Base-by-base conservation (phyloP, 441 rosid genomes). In the Populus hybrid region DNA sequence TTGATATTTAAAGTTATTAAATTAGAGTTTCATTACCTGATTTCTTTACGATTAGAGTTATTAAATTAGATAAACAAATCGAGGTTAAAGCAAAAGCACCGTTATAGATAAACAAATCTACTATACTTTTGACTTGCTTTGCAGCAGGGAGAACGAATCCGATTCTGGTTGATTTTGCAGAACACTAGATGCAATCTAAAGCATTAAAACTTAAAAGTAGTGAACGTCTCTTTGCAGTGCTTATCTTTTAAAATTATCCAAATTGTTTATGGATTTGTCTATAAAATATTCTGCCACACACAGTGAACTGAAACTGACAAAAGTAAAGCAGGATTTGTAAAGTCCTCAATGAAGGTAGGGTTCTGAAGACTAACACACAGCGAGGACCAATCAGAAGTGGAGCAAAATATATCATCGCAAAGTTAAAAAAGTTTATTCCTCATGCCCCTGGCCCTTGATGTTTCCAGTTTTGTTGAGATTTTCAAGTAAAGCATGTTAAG, bases 161-260 rank as follows among this genome's bases (percentile, higher is more conserved):
- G 64, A 76, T 45, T 18, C 33, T 73, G 10, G 11, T 29, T 28
- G 77, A 40, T 73, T 40, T 82, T 23, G 45, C 68, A 10, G 3
- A 31, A 20, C 74, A 71, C 56, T 26, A 12, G 26, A 63, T 67
- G 74, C 78, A 78, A 63, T 76, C 69, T n/a, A 8, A 64, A 68
- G n/a, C 74, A 28, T 12, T 2, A 56, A 71, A 72, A 72, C n/a
- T n/a, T n/a, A n/a, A n/a, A n/a, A n/a, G 73, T 68, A n/a, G 53
- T 12, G 56, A 31, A 50, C 45, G 26, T 45, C 61, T 16, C 72
- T 75, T 53, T 61, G 33, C 16, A 45, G 77, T 68, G 73, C 81
- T 77, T 53, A 64, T 84, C 77, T 77, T 76, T 24, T 67, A 31
- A 65, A 74, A 73, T 21, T 18, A 67, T 35, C 31, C 67, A 42